A percentile compares a stretch with the other conserved stretches of the same genome.
These are phyloP conservation scores for Picea sitchensis DNA, from an alignment of 75 land plant species.

Conservation along the genomic window DNA sequence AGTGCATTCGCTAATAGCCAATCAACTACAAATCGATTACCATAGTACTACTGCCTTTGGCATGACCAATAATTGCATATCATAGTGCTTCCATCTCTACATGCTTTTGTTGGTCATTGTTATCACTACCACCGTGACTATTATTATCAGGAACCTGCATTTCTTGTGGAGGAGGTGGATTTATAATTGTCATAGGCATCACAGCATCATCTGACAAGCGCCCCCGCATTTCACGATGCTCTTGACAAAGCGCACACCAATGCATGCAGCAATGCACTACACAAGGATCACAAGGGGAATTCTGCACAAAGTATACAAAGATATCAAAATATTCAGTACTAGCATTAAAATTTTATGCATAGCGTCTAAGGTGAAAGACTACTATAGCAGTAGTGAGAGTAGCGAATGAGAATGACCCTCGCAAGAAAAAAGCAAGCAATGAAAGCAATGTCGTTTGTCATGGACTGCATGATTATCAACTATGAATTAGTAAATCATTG, in stretches of 20 bases:
- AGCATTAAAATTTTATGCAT: neutral
- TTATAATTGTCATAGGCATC: slow-evolving; percentile 48
- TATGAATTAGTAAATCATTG: neutral
- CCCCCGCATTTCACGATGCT: slow-evolving; percentile 88
- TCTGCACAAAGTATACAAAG: slow-evolving; percentile 36
- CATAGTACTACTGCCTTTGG: too few relatives aligned
- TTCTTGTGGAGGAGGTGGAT: slow-evolving; percentile 77
- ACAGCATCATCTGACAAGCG: slow-evolving; percentile 60
- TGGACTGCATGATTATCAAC: neutral
- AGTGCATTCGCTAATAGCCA: too few relatives aligned
- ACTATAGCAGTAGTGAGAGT: neutral
- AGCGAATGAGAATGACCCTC: neutral
- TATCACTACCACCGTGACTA: slow-evolving; percentile 9
- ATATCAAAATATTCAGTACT: slow-evolving; percentile 2
- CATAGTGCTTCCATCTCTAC: slow-evolving; percentile 16
- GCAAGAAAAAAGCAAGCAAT: neutral
- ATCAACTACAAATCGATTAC: too few relatives aligned
- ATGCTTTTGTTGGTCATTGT: slow-evolving; percentile 16
- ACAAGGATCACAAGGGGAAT: slow-evolving; percentile 95
- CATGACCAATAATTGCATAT: neutral
- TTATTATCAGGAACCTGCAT: slow-evolving; percentile 46
- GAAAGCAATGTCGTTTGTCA: too few relatives aligned
- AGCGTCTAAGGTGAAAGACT: neutral
- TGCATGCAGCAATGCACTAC: slow-evolving; percentile 94
- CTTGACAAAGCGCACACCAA: slow-evolving; percentile 95